Evolutionary conservation across 805 yeast genomes (phyloP), one percentile per base, ranked within the genome.

Genomic region (Deakozyma indianensis): DNA sequence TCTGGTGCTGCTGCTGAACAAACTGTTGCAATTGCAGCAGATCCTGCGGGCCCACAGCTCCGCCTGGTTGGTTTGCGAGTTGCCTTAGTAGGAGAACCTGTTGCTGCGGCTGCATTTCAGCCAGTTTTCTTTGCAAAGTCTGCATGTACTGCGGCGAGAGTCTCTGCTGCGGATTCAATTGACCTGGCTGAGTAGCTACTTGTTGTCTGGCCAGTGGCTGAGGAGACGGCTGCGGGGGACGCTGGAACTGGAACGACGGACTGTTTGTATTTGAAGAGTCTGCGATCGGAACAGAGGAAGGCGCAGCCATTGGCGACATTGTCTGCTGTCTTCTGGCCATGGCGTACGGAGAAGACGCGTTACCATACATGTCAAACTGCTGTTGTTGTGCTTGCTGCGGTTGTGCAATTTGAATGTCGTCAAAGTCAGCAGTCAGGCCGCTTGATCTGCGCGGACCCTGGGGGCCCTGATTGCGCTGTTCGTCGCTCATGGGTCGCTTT

Each of bases 1-100:
- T 45, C 24, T 4, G 32, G 41, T 40, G 49, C 3, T 27, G 45
- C 43, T 40, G 46, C 16, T n/a, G 44, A 41, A 29, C 27, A 16
- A 35, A 35, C 45, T 44, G 42, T 27, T 44, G 47, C 28, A 25
- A 14, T 25, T 25, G 28, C 28, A 9, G 28, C 14, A 25, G 28
- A 25, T 25, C 28, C 28, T 25, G 28, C 14, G 14, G 28, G 14
- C 14, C 28, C 14, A 14, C 28, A 7, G 28, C 28, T 7, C 28
- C 28, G 28, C 7, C 28, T 14, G 7, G 28, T 14, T 25, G 28
- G 14, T 25, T 25, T 14, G 28, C 28, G 28, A 25, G 28, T 7
- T 25, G 7, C 14, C 28, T 7, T 14, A 25, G 28, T 14, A 25
- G 28, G 14, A 25, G 7, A 14, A 25, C 28, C 38, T 32, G 38